Base-by-base conservation (phyloP, 2,329 filamentous ascomycete genomes). In the Arthroderma sp. region DNA sequence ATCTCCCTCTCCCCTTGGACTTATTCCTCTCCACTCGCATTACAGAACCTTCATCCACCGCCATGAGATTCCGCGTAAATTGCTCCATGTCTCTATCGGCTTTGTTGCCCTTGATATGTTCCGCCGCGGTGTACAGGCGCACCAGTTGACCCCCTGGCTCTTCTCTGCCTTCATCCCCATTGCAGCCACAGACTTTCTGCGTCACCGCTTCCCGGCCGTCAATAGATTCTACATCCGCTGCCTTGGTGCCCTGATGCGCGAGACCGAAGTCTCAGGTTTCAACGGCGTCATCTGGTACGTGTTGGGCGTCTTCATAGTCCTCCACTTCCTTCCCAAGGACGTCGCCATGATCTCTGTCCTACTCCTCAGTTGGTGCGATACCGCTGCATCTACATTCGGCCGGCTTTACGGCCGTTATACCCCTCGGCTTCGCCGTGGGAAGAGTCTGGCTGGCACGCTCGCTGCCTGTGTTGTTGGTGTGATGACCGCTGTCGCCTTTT, bases 271-370 rank as follows among this genome's bases (percentile, higher is more conserved):
- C 64, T 80, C 85, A 52, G 88, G 90, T 55, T 98, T 89, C 79
- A 98, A 98, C 70, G 93, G 93, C 55, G 91, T 97, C 64, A 94
- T 98, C 63, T 96, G 88, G 77, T 98, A 97, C 73, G 82, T 98
- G 8, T 81, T 96, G 6, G 93, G 93, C 58, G 85, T 90, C 28
- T 96, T 90, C 83, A 79, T 84, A 33, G 89, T 91, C 15, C 81
- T 97, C 63, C 82, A 82, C 63, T 89, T 88, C 70, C 89, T 94
- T 70, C 89, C 91, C 62, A 98, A 97, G 74, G 93, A 98, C 66
- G 81, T 98, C 23, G 90, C 86, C 6, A 86, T 95, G 53, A 86
- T 97, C 77, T 85, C 87, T 60, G 86, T 97, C 44, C 77, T 98
- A 66, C 80, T 98, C 41, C 81, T 98, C 23, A 94, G 88, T 68